These are phyloP conservation scores for Massarina eburnea DNA, from an alignment of 2,329 filamentous ascomycete species.

Conservation along the genomic window DNA sequence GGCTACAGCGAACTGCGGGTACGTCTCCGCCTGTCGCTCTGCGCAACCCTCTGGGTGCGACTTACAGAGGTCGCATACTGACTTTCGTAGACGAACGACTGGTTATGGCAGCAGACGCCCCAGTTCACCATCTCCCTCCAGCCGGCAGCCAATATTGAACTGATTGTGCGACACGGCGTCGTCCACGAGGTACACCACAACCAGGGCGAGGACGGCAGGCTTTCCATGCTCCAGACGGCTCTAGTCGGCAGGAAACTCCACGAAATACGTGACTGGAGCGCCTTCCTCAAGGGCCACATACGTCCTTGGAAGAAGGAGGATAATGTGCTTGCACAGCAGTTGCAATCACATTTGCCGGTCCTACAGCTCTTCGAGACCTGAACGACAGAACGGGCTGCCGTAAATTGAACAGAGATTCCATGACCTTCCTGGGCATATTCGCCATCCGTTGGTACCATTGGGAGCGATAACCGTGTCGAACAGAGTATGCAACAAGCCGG, in stretches of 20 bases:
- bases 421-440: too few species aligned
- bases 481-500: too few species aligned
- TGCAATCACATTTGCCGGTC: conserved; percentile 26
- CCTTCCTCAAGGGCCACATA: conserved; percentile 20
- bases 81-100: conserved; percentile 61
- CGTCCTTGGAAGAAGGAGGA: conserved; percentile 15
- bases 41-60: not conserved
- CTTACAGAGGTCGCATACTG: conserved; percentile 22
- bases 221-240: conserved; percentile 13
- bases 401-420: too few species aligned
- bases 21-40: conserved; percentile 22
- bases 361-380: conserved; percentile 15
- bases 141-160: conserved; percentile 50
- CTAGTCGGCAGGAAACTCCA: conserved; percentile 50
- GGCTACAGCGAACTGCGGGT: conserved; percentile 66
- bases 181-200: conserved; percentile 53
- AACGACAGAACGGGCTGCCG: not conserved
- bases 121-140: conserved; percentile 65
- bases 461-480: too few species aligned
- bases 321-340: conserved; percentile 15
- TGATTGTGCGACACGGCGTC: conserved; percentile 55
- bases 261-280: conserved; percentile 49
- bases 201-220: conserved; percentile 5
- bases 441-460: too few species aligned
- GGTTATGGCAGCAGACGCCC: conserved; percentile 85